Evolutionary conservation across 108 stramenopile genomes (phyloP), one percentile per base, ranked within the genome.

Genomic region (Bacterosira constricta): DNA sequence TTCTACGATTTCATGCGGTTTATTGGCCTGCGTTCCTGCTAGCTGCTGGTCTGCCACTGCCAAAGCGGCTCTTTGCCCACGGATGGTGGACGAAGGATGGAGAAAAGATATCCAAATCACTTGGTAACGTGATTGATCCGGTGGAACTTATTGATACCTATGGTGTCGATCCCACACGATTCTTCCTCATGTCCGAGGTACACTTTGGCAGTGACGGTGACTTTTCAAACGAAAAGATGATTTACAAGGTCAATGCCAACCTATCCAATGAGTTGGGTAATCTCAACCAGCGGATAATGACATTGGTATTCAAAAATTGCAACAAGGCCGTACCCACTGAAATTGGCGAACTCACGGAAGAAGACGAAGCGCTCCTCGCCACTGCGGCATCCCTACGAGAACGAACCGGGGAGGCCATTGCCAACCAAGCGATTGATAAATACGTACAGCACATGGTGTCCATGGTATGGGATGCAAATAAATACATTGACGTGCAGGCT

Each of bases 31-130:
- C 97, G 29, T 87, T 98, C 31, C 82, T 99, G n/a, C 87, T 98
- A 90, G 94, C 96, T 20, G 97, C 96, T 15, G 97, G 84, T 23
- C 61, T 99, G n/a, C 93, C 96, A 12, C 67, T 92, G 21, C 99
- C 99, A 5, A 88, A 86, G 64, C 69, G 85, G n/a, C 57, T 99
- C 15, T 96, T 96, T 86, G 97, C 96, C 26, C 99, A 99, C 66
- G 99, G 97, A 25, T 98, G 97, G 97, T 98, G 97, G 97, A 96
- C 97, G 25, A 96, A 94, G 71, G 95, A 98, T 50, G 96, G 96
- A 17, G 88, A 94, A 79, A 98, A 98, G 71, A 97, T 99, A 42
- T 91, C 90, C 50, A 98, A 98, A 73, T 93, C 91, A 0, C 58
- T 96, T 9, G 97, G 97, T 1, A 97, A 97, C 66, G 96, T 95